Evolutionary conservation across 768 basidiomycete species (phyloP).

Genomic region (Amanita rubescens): DNA sequence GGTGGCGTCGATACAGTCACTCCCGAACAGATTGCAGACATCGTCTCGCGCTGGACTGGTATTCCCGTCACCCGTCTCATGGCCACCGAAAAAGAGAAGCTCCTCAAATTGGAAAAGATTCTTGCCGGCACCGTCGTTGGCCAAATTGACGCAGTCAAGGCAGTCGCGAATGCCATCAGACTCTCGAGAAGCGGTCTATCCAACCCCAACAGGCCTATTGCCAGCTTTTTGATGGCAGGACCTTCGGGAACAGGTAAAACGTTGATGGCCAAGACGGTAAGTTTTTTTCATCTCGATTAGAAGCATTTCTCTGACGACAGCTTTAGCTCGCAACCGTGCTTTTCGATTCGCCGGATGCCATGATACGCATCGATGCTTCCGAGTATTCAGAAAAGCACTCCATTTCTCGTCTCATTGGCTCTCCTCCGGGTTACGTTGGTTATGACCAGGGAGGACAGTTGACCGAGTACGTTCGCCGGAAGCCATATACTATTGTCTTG

Average conservation of each 20-base stretch:
- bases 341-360: slow-evolving; percentile 86
- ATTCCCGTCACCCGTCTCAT: slow-evolving; percentile 85
- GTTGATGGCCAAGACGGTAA: slow-evolving; percentile 79
- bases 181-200: slow-evolving; percentile 91
- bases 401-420: slow-evolving; percentile 44
- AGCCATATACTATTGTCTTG: slow-evolving; percentile 81
- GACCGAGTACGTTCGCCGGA: slow-evolving; percentile 88
- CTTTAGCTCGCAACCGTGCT: slow-evolving; percentile 75
- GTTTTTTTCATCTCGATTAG: slow-evolving; percentile 17
- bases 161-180: slow-evolving; percentile 91
- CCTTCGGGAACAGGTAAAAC: slow-evolving; percentile 92
- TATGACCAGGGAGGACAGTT: slow-evolving; percentile 87
- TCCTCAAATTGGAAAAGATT: slow-evolving; percentile 80
- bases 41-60: slow-evolving; percentile 88
- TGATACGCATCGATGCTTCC: slow-evolving; percentile 89
- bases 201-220: slow-evolving; percentile 81
- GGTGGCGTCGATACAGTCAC: slow-evolving; percentile 65
- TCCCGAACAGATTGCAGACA: slow-evolving; percentile 87
- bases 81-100: slow-evolving; percentile 87
- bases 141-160: slow-evolving; percentile 84
- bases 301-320: background rate
- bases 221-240: slow-evolving; percentile 90
- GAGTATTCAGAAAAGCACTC: slow-evolving; percentile 81
- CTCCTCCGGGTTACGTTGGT: slow-evolving; percentile 86
- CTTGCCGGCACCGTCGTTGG: slow-evolving; percentile 76